Conservation (phyloP, 139 green algal genomes). For the Coccomyxa sp. region DNA sequence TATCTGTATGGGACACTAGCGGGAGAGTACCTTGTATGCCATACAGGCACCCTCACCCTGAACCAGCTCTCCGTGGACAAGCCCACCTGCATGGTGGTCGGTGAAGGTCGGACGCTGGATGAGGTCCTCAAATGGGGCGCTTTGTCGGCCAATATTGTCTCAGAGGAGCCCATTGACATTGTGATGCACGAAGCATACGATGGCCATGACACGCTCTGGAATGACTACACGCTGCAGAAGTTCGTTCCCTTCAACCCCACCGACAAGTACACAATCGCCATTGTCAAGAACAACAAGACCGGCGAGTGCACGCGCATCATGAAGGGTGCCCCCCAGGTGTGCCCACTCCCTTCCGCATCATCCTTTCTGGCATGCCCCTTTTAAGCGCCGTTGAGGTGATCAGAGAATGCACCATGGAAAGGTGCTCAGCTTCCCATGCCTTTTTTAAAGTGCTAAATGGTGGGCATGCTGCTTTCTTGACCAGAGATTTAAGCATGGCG, state of each 20-base stretch:
- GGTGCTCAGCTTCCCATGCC: no score
- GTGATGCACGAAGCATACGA: constrained; percentile 64
- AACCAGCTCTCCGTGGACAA: constrained; percentile 69
- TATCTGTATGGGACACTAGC: no score
- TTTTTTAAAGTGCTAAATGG: no score
- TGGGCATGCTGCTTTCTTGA: no score
- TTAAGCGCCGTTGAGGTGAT: no score
- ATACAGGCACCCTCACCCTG: constrained; percentile 67
- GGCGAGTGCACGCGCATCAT: constrained; percentile 58
- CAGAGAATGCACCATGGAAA: no score
- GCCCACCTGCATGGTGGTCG: constrained; percentile 21
- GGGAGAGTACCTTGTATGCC: no score
- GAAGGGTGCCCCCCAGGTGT: constrained; percentile 74
- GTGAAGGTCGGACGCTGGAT: constrained; percentile 19
- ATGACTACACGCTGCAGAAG: constrained; percentile 43
- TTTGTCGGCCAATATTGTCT: constrained; percentile 61
- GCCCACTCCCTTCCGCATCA: neutral
- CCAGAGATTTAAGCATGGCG: no score
- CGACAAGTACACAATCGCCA: constrained; percentile 76
- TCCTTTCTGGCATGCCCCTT: neutral
- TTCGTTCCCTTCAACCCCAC: constrained; percentile 85
- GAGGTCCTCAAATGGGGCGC: constrained; percentile 60
- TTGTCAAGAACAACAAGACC: constrained; percentile 39
- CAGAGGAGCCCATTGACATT: constrained; percentile 79
- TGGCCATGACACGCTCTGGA: constrained; percentile 29